These are phyloP conservation scores for Alternaria consortialis DNA, from an alignment of 2,329 filamentous ascomycete species.

Conservation along the genomic window DNA sequence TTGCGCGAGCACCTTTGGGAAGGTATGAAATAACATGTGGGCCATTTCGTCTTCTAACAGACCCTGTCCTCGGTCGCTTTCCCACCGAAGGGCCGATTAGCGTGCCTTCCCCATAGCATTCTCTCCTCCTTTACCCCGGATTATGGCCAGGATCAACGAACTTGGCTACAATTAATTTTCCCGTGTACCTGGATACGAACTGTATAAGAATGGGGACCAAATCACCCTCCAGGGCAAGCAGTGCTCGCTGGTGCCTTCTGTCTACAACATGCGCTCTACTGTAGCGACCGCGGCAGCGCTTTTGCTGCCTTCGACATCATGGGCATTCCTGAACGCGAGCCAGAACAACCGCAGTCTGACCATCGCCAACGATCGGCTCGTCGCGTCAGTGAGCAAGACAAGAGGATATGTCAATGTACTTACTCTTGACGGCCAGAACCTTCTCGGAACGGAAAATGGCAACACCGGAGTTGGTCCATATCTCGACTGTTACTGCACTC, in stretches of 20 bases:
- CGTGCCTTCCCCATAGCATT: constrained; percentile 14
- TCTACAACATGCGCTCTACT: constrained; percentile 24
- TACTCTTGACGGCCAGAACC: constrained; percentile 56
- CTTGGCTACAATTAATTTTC: constrained; percentile 26
- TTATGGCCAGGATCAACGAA: constrained; percentile 16
- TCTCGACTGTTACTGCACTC: constrained; percentile 50
- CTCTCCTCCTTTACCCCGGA: constrained; percentile 29
- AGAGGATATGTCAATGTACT: constrained; percentile 55
- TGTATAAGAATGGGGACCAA: constrained; percentile 20
- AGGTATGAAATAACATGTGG: not conserved
- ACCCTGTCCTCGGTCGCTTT: constrained; percentile 23
- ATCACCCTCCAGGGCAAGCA: constrained; percentile 1
- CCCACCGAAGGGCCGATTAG: constrained; percentile 27
- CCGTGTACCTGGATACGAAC: constrained; percentile 19
- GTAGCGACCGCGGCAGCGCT: constrained; percentile 14
- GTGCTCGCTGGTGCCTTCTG: not conserved
- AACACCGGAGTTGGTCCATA: constrained; percentile 54
- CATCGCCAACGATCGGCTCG: constrained; percentile 57
- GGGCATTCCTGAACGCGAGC: constrained; percentile 27
- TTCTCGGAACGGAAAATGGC: constrained; percentile 29
- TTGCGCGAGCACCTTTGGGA: not conserved
- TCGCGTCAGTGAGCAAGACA: constrained; percentile 55
- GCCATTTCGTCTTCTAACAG: not conserved
- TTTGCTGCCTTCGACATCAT: constrained; percentile 22
- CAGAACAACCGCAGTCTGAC: constrained; percentile 41